Evolutionary conservation across 345 rosid genomes (phyloP).

Genomic region (Aquilaria malaccensis): DNA sequence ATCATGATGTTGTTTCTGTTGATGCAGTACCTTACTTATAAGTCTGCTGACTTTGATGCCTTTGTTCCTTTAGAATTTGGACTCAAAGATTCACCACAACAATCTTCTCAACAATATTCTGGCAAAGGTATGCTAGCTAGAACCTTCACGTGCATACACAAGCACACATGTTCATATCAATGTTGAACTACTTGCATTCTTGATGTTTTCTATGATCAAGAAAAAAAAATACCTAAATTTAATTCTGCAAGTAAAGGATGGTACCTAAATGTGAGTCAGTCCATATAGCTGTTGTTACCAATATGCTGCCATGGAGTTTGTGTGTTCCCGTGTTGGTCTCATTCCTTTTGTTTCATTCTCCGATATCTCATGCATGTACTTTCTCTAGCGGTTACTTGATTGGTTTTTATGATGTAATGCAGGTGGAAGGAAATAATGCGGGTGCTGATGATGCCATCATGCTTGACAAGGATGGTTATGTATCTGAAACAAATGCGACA

Average conservation of each 20-base stretch:
- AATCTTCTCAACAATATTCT: conserved; percentile 89
- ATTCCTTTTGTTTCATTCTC: neutral
- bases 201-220: too few relatives aligned
- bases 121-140: conserved; percentile 60
- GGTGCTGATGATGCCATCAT: conserved; percentile 71
- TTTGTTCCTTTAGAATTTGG: conserved; percentile 55
- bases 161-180: neutral
- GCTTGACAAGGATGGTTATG: conserved; percentile 92
- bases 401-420: conserved; percentile 14
- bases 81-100: conserved; percentile 94
- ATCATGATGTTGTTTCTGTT: too few relatives aligned
- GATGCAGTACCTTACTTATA: neutral
- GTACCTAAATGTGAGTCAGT: too few relatives aligned
- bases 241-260: too few relatives aligned
- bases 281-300: neutral
- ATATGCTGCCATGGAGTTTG: neutral
- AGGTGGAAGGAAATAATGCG: conserved; percentile 86
- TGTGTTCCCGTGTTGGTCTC: conserved; percentile 1
- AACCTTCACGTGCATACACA: neutral
- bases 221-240: too few relatives aligned
- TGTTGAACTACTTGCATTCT: neutral
- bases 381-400: conserved; percentile 2
- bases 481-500: conserved; percentile 92
- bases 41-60: conserved; percentile 4
- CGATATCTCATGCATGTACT: neutral